A percentile compares a stretch with the other conserved stretches of the same genome.
phyloP scores from a whole-genome alignment of 192 early-diverging fungal species.

The Piromyces sp. region DNA sequence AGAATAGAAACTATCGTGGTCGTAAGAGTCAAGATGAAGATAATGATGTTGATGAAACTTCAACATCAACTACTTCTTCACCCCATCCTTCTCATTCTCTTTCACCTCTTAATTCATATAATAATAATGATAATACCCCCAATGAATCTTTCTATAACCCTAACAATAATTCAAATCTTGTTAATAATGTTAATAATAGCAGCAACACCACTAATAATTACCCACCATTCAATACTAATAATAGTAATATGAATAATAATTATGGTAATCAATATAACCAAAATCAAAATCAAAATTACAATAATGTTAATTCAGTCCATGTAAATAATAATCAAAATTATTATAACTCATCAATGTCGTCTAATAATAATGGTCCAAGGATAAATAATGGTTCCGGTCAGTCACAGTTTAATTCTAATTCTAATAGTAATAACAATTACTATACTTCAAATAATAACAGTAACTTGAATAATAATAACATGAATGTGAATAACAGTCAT shows the following conservation, averaged over 20 bases:
- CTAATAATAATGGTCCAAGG: too few relatives aligned
- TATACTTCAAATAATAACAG: background rate
- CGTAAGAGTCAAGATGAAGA: background rate
- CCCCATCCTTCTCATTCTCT: background rate
- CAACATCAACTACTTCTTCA: background rate
- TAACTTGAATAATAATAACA: background rate
- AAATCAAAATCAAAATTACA: too few relatives aligned
- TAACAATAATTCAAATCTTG: too few relatives aligned
- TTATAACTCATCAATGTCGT: too few relatives aligned
- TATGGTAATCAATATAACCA: too few relatives aligned
- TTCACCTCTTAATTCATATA: background rate
- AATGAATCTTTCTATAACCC: background rate
- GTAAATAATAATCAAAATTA: too few relatives aligned
- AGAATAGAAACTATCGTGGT: background rate
- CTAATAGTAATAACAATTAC: too few relatives aligned
- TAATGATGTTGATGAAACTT: background rate
- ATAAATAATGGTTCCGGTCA: too few relatives aligned
- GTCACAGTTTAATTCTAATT: too few relatives aligned
- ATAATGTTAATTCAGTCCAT: too few relatives aligned
- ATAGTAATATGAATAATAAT: too few relatives aligned
- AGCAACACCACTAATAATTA: background rate
- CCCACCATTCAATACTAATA: too few relatives aligned
- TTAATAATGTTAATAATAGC: background rate
- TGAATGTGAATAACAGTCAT: background rate
- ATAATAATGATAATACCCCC: background rate